A percentile compares a stretch with the other conserved stretches of the same genome.
Evolutionary conservation across 192 early-diverging fungal species (phyloP).

Genomic region (Coemansia biformis): DNA sequence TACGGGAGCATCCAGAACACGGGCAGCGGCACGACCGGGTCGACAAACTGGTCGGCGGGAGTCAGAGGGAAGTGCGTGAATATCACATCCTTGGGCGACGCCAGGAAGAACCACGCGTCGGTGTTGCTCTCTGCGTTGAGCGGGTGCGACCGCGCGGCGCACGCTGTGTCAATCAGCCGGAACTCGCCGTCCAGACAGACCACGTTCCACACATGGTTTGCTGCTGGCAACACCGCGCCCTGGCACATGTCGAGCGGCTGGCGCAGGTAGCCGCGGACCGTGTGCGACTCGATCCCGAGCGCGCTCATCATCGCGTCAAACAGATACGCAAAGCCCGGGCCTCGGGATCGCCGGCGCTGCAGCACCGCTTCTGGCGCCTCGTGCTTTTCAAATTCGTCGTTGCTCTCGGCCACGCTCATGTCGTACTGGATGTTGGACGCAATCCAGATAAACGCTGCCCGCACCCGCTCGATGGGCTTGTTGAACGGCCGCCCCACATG

Average conservation of each 20-base stretch:
- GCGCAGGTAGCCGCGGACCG: constrained; percentile 48
- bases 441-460: constrained; percentile 65
- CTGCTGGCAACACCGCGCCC: constrained; percentile 38
- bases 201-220: constrained; percentile 53
- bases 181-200: constrained; percentile 52
- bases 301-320: constrained; percentile 48
- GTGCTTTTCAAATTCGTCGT: constrained; percentile 41
- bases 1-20: constrained; percentile 54
- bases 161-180: constrained; percentile 45
- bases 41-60: constrained; percentile 40
- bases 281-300: constrained; percentile 44
- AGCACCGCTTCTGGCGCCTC: constrained; percentile 40
- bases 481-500: constrained; percentile 64
- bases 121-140: constrained; percentile 35
- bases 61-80: constrained; percentile 48
- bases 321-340: constrained; percentile 49
- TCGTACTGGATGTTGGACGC: constrained; percentile 60
- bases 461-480: constrained; percentile 54
- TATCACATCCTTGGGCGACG: constrained; percentile 42
- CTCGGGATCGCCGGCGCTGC: constrained; percentile 45
- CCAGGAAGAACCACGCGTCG: constrained; percentile 49
- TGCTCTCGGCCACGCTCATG: constrained; percentile 30
- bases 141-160: constrained; percentile 44
- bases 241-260: constrained; percentile 47
- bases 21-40: constrained; percentile 45